phyloP scores from a whole-genome alignment of 208 protist species.

The Porcisia hertigi region DNA sequence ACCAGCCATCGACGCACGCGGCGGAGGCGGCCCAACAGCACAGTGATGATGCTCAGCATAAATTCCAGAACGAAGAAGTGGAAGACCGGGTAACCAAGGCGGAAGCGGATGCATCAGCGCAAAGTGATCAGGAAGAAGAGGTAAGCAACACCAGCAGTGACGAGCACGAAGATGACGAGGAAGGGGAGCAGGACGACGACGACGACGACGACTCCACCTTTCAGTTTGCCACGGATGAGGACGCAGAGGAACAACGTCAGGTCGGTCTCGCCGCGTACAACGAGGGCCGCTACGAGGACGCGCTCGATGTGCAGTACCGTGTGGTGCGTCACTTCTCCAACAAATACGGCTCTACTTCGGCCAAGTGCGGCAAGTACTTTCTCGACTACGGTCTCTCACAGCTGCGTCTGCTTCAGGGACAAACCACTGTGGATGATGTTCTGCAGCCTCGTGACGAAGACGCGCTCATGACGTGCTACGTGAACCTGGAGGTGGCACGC shows the following conservation, averaged over 20 bases:
- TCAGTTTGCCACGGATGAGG: conserved; percentile 65
- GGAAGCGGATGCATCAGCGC: background rate
- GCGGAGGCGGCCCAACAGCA: conserved; percentile 6
- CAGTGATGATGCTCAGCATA: background rate
- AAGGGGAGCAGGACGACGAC: conserved; percentile 28
- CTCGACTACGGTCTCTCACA: conserved; percentile 91
- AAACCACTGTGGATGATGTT: conserved; percentile 63
- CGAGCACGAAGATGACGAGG: conserved; percentile 22
- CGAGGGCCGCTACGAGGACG: conserved; percentile 59
- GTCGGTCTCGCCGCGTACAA: conserved; percentile 70
- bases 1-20: background rate
- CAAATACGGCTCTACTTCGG: conserved; percentile 65
- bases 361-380: conserved; percentile 73
- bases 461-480: conserved; percentile 80
- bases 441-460: conserved; percentile 76
- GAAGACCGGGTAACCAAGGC: background rate
- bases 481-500: conserved; percentile 85
- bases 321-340: conserved; percentile 79
- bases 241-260: conserved; percentile 47
- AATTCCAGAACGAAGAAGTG: background rate
- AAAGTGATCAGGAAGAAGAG: conserved; percentile 19
- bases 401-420: conserved; percentile 69
- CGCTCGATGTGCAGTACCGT: conserved; percentile 75
- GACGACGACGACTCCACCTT: conserved; percentile 45
- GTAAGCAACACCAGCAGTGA: conserved; percentile 22